A percentile compares a stretch with the other conserved stretches of the same genome.
These are phyloP conservation scores for Vanrija sp. DNA, from an alignment of 1,284 basidiomycete species.

Conservation along the genomic window DNA sequence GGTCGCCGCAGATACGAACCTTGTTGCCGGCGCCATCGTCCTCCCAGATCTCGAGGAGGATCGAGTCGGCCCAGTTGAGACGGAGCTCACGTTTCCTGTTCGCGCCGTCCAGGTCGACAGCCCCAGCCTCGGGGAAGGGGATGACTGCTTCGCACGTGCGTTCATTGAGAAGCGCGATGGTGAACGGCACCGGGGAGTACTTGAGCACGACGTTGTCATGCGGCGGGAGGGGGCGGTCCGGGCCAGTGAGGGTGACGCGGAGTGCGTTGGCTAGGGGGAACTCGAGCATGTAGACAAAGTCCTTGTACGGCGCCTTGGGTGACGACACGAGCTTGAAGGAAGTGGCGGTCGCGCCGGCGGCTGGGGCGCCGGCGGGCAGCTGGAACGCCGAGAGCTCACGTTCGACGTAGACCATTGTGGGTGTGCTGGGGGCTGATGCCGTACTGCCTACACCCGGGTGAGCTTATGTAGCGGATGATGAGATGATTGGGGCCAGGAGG, in stretches of 20 bases:
- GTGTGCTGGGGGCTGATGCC: too few species aligned
- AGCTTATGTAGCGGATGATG: too few species aligned
- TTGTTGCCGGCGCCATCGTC: slow-evolving; percentile 23
- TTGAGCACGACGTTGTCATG: slow-evolving; percentile 47
- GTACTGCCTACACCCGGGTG: too few species aligned
- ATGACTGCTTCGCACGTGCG: slow-evolving; percentile 24
- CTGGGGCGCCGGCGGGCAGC: not conserved
- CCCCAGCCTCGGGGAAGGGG: slow-evolving; percentile 25
- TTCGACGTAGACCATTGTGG: slow-evolving; percentile 21
- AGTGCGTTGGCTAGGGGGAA: slow-evolving; percentile 42
- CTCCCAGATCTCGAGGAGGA: slow-evolving; percentile 37
- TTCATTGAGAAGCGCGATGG: slow-evolving; percentile 20
- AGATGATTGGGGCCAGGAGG: too few species aligned
- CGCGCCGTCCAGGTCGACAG: slow-evolving; percentile 19
- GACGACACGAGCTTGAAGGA: slow-evolving; percentile 28
- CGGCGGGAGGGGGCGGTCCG: slow-evolving; percentile 43
- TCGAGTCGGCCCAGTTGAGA: slow-evolving; percentile 31
- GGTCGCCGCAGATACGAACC: slow-evolving; percentile 39
- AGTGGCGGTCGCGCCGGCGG: slow-evolving; percentile 14
- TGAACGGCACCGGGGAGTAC: slow-evolving; percentile 25
- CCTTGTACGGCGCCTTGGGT: slow-evolving; percentile 20
- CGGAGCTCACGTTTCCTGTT: slow-evolving; percentile 26
- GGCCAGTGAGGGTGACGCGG: slow-evolving; percentile 41
- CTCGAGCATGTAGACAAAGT: slow-evolving; percentile 41
- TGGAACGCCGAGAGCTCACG: slow-evolving; percentile 23